A percentile compares a stretch with the other conserved stretches of the same genome.
These are phyloP conservation scores for Saccharomycopsis sp. DNA, from an alignment of 805 yeast genomes.

Conservation along the genomic window DNA sequence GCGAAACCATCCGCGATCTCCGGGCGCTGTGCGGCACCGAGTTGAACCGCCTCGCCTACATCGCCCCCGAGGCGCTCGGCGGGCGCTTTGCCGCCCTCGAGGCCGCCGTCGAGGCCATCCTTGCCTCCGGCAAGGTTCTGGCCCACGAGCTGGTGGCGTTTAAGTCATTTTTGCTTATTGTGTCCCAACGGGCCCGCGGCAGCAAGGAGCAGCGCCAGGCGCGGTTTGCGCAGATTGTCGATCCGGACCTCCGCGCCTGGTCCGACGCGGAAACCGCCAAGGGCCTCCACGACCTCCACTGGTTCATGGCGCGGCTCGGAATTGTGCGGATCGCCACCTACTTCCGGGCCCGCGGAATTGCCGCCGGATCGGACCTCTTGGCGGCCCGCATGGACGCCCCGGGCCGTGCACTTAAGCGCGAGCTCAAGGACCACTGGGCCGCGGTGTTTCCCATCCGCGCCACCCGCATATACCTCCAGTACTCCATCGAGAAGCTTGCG, in stretches of 20 bases:
- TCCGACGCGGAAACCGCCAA: constrained; percentile 84
- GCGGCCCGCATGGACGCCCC: constrained; percentile 84
- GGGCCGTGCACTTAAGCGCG: constrained; percentile 70
- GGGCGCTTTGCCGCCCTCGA: constrained; percentile 79
- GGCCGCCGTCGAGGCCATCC: constrained; percentile 63
- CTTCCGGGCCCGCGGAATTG: constrained; percentile 74
- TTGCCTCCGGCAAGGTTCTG: constrained; percentile 63
- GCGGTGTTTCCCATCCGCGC: constrained; percentile 93
- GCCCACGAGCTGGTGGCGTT: constrained; percentile 93
- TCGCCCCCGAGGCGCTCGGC: constrained; percentile 88
- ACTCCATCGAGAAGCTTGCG: constrained; percentile 84
- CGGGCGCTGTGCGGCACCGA: constrained; percentile 93
- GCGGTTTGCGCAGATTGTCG: constrained; percentile 80
- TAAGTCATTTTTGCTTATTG: constrained; percentile 84
- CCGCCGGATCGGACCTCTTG: constrained; percentile 66
- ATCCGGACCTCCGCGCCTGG: constrained; percentile 91
- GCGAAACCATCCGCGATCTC: constrained; percentile 77
- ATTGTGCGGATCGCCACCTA: constrained; percentile 90
- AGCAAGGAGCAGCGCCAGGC: constrained; percentile 50
- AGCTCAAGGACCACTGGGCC: constrained; percentile 86
- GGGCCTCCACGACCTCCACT: constrained; percentile 81
- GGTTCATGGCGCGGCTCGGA: constrained; percentile 98
- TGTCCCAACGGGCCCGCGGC: constrained; percentile 77
- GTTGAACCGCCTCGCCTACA: constrained; percentile 83
- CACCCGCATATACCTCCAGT: constrained; percentile 89